Conservation (phyloP, 1,139 yeast genomes). For the Debaryomycetaceae sp. region DNA sequence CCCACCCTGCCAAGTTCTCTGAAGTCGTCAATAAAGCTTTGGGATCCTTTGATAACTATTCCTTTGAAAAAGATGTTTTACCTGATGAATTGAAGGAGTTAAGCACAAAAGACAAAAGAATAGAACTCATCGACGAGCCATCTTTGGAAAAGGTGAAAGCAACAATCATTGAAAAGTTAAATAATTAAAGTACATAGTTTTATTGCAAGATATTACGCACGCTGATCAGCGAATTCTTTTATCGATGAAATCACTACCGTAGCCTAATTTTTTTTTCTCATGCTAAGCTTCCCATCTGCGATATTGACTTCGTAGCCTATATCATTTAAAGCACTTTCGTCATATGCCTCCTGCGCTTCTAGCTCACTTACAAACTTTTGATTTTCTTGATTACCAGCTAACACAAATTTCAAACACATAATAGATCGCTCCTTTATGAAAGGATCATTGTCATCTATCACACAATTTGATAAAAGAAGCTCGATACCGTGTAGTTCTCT, state of each 20-base stretch:
- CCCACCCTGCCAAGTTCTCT: conserved; percentile 97
- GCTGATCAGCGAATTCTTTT: no score
- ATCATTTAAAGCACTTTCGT: conserved; percentile 32
- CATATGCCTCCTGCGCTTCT: conserved; percentile 35
- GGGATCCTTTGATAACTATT: conserved; percentile 60
- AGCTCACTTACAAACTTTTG: conserved; percentile 66
- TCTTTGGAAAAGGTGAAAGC: conserved; percentile 69
- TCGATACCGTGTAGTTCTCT: conserved; percentile 68
- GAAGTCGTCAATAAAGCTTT: conserved; percentile 90
- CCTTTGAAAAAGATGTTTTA: conserved; percentile 82
- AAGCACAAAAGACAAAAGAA: conserved; percentile 69
- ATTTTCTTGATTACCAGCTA: conserved; percentile 61
- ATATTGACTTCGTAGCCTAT: conserved; percentile 40
- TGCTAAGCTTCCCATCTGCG: conserved; percentile 30
- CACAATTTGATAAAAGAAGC: conserved; percentile 72
- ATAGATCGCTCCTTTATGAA: conserved; percentile 83
- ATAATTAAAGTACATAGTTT: conserved; percentile 29
- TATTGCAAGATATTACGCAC: background rate
- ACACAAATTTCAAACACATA: conserved; percentile 65
- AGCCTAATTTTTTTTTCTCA: background rate
- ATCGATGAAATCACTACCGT: background rate
- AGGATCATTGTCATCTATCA: conserved; percentile 85
- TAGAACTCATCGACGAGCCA: conserved; percentile 69
- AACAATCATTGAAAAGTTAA: conserved; percentile 68
- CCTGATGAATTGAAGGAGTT: conserved; percentile 83